Conservation (phyloP, 106 monocot genomes). For the Cymbidium sinense region DNA sequence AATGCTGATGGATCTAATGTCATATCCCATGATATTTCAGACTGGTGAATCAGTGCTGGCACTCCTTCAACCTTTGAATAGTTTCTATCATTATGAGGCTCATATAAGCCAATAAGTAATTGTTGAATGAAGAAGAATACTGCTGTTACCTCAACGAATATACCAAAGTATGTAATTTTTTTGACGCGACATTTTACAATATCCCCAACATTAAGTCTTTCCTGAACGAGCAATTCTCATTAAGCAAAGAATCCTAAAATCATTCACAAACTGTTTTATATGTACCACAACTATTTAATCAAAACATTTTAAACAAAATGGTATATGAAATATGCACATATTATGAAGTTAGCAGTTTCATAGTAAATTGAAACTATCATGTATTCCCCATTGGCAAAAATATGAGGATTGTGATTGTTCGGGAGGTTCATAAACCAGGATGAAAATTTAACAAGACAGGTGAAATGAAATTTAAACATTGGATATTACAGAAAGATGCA, state of each 20-base stretch:
- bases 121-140: not conserved
- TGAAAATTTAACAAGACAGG: not conserved
- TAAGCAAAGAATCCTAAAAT: not conserved
- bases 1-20: constrained; percentile 65
- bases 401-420: not conserved
- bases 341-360: not conserved
- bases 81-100: not conserved
- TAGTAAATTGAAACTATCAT: not conserved
- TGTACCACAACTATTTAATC: not conserved
- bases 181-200: constrained; percentile 71
- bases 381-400: not conserved
- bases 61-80: constrained; percentile 80
- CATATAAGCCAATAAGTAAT: not conserved
- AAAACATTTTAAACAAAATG: not conserved
- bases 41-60: constrained; percentile 81
- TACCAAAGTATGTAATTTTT: constrained; percentile 85
- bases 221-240: constrained; percentile 32
- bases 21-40: constrained; percentile 88
- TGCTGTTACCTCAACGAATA: constrained; percentile 81
- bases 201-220: constrained; percentile 78
- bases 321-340: not conserved
- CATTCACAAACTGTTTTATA: not conserved
- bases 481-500: too few species aligned
- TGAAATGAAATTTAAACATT: too few species aligned
- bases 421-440: not conserved